A percentile compares a stretch with the other conserved stretches of the same genome.
These are phyloP conservation scores for Pseudogymnoascus sp. DNA, from an alignment of 2,329 filamentous ascomycete genomes.

Conservation along the genomic window DNA sequence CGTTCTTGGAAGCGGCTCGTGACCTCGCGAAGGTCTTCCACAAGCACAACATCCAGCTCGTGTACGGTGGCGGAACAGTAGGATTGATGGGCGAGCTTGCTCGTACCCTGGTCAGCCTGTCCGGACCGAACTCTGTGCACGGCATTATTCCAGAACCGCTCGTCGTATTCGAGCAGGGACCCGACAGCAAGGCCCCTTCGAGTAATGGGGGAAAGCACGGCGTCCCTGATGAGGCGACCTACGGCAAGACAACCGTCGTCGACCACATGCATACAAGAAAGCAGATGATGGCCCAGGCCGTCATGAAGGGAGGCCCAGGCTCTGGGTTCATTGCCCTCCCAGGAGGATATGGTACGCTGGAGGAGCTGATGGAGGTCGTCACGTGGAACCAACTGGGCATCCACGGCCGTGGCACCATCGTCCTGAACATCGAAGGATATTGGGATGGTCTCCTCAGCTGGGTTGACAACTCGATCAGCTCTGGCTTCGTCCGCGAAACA, in stretches of 20 bases:
- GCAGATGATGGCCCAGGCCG: conserved; percentile 83
- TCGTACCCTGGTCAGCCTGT: conserved; percentile 72
- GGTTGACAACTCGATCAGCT: conserved; percentile 65
- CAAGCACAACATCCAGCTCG: conserved; percentile 67
- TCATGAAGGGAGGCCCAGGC: conserved; percentile 71
- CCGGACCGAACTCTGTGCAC: conserved; percentile 74
- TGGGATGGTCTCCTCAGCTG: conserved; percentile 81
- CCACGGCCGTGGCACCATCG: conserved; percentile 67
- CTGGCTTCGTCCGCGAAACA: conserved; percentile 65
- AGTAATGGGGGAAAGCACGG: conserved; percentile 30
- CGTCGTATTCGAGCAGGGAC: conserved; percentile 64
- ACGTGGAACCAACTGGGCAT: conserved; percentile 98
- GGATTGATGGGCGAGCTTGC: conserved; percentile 89
- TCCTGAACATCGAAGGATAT: conserved; percentile 84
- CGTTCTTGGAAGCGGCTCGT: conserved; percentile 70
- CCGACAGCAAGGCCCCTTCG: conserved; percentile 43
- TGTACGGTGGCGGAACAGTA: conserved; percentile 91
- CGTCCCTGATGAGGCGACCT: conserved; percentile 47
- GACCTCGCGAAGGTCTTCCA: conserved; percentile 67
- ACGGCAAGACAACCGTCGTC: conserved; percentile 80
- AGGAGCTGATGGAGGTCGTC: conserved; percentile 85
- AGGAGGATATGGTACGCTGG: conserved; percentile 89
- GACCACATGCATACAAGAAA: conserved; percentile 96
- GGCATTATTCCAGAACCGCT: conserved; percentile 88
- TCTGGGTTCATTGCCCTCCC: conserved; percentile 82